Base-by-base conservation (phyloP, 176 grass and related monocot species). In the Triticum turgidum region DNA sequence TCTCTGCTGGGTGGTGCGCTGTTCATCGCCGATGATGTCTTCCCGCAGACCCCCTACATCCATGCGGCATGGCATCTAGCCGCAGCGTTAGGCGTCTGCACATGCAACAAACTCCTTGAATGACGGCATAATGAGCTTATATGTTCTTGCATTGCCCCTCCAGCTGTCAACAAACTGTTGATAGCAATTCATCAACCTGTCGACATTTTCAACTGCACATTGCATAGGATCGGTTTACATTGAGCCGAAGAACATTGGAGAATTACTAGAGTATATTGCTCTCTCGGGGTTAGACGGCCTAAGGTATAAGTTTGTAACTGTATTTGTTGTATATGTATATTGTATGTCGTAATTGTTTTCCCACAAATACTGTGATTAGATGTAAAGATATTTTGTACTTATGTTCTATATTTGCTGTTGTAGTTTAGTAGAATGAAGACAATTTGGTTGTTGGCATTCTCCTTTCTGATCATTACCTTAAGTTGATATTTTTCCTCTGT, bases 1-100 rank as follows among this genome's bases (percentile, higher is more conserved):
- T 93, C 92, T 85, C 41, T 96, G 34, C 72, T 99, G 20, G 94
- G 97, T 52, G 97, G 94, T 1, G 97, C 89, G 4, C 80, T 99
- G 25, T 99, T 99, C 88, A 66, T 99, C 5, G 89, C 92, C 9
- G 97, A 99, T 83, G 97, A 96, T 8, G 86, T 85, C 49, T 99
- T 96, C 62, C 90, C 97, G 0, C 79, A 91, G 32, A 90, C 85
- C 18, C 89, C 97, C 4, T 99, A 96, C 65, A 78, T 99, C 85
- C 94, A 99, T 54, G 92, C 97, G 1, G 92, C 92, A 61, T 99
- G 94, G 97, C 92, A 99, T 81, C 92, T 99, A 49, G 92, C 97
- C 68, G 92, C 94, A 69, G 94, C 97, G 1, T 56, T 96, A 82
- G 94, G 97, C 2, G 90, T 99, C 0, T 20, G 88, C 69, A 96